Base-by-base conservation (phyloP, 208 protist genomes). In the Leishmania martiniquensis region DNA sequence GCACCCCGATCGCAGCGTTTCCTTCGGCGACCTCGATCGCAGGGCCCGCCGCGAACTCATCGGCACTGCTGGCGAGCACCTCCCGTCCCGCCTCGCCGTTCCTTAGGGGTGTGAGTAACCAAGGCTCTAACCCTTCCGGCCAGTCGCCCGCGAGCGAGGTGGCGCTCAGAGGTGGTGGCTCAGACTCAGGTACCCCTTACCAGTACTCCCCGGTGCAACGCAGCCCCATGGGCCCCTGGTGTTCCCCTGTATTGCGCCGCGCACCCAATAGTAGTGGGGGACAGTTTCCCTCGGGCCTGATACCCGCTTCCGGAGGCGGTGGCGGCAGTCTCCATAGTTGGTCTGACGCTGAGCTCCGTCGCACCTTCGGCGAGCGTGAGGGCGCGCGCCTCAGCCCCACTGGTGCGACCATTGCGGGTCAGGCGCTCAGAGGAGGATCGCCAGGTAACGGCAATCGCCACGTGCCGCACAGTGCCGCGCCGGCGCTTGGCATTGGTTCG, bases 331-430 rank as follows among this genome's bases (percentile, higher is more conserved):
- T 83, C 47, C 13, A 37, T 42, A 42, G 22, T 59, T 73, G 82
- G 4, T 86, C 82, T 7, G 77, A 83, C 52, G 47, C 72, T 42
- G 82, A 83, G 69, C 77, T 83, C 29, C 69, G 59, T 57, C 65
- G 71, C 39, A 9, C 78, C 70, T 83, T 83, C 70, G 44, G 62
- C 29, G 82, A 83, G 15, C 73, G 62, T 20, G 76, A 72, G 9
- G 44, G 49, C 29, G 59, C 42, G 47, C 55, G 10, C 39, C 25
- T 39, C 45, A 59, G 37, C 39, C 62, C 68, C 39, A 17, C 70
- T 13, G 1, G 9, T 13, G 10, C 60, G 29, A 52, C 42, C 5
- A 45, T 39, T 25, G 54, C 34, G 20, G 67, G 59, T 6, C 75
- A 44, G 15, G 39, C 67, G 75, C 59, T 59, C 59, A 57, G 51